Evolutionary conservation across 1,284 basidiomycete genomes (phyloP).

Genomic region (Trametes hirsuta): DNA sequence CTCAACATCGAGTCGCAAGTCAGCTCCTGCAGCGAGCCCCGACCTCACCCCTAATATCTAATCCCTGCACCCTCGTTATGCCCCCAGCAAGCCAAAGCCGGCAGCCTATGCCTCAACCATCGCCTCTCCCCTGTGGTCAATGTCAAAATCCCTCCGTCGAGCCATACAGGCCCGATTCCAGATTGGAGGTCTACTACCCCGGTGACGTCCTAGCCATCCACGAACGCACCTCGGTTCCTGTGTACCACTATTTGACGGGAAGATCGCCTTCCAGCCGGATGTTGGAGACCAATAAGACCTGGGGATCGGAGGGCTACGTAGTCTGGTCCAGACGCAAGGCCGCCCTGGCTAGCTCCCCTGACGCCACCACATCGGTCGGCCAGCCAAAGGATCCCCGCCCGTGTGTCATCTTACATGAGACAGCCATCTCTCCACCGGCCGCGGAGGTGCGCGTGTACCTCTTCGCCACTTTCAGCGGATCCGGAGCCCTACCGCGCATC

Average conservation of each 20-base stretch:
- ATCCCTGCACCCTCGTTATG: neutral
- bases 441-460: neutral
- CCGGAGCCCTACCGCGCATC: neutral
- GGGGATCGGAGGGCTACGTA: neutral
- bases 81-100: neutral
- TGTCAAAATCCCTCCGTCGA: neutral
- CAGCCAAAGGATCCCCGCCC: neutral
- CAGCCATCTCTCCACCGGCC: neutral
- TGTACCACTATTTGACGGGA: neutral
- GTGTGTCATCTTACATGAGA: neutral
- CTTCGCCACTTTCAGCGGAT: neutral
- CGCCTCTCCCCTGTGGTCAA: too few relatives aligned
- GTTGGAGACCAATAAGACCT: neutral
- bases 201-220: neutral
- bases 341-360: neutral
- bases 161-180: neutral
- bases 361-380: neutral
- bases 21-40: neutral
- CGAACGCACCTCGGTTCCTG: neutral
- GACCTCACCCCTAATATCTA: neutral
- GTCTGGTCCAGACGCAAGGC: neutral
- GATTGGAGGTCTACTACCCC: neutral
- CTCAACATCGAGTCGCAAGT: neutral
- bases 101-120: too few relatives aligned
- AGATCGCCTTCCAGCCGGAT: neutral